Conservation (phyloP, 1,284 basidiomycete genomes). For the Malassezia vespertilionis region DNA sequence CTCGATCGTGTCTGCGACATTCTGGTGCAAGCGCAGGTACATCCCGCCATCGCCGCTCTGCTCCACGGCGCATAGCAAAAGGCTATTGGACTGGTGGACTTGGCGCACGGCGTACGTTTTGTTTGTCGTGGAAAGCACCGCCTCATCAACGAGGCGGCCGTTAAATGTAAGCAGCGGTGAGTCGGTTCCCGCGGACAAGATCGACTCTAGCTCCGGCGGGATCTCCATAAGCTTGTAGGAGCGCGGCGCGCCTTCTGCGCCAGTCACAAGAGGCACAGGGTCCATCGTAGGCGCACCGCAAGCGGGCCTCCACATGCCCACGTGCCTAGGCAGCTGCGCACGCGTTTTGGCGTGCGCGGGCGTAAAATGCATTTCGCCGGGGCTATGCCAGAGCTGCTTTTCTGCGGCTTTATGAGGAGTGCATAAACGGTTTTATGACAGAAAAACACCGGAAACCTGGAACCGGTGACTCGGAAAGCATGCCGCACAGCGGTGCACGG, state of each 20-base stretch:
- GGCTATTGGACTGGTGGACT: conserved; percentile 37
- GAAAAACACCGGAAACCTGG: too few species aligned
- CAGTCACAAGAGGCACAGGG: conserved; percentile 7
- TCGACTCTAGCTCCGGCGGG: conserved; percentile 24
- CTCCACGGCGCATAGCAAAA: conserved; percentile 30
- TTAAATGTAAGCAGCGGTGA: conserved; percentile 29
- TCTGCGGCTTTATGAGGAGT: too few species aligned
- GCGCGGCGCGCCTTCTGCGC: neutral
- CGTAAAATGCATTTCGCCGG: too few species aligned
- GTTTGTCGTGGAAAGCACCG: conserved; percentile 31
- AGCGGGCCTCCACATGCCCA: too few species aligned
- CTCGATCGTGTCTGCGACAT: conserved; percentile 31
- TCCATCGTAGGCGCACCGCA: too few species aligned
- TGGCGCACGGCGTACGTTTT: conserved; percentile 35
- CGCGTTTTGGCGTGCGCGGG: too few species aligned
- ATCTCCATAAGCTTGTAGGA: conserved; percentile 27
- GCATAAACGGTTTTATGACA: too few species aligned
- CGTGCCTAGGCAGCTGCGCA: too few species aligned
- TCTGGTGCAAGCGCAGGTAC: conserved; percentile 24
- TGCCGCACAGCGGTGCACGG: too few species aligned
- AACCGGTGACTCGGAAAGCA: too few species aligned
- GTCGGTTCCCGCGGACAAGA: conserved; percentile 17
- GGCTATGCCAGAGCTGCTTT: too few species aligned
- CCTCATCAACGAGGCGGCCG: conserved; percentile 35
- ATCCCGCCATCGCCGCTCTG: neutral